These are phyloP conservation scores for Cocos nucifera DNA, from an alignment of 176 grass and related monocot genomes.

Conservation along the genomic window DNA sequence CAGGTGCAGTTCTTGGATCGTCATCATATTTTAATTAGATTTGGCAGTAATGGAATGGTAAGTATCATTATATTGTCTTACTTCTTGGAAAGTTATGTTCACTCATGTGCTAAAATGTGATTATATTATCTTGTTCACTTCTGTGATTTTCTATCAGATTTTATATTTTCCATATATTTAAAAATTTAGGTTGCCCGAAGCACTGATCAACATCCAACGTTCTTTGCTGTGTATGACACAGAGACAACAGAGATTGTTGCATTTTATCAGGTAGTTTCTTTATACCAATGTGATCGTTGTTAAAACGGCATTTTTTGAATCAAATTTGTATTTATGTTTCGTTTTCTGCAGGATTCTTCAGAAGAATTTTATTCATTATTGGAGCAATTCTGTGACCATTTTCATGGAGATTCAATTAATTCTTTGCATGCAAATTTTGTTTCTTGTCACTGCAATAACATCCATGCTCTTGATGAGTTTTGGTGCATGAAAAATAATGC, in stretches of 20 bases:
- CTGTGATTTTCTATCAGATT: neutral
- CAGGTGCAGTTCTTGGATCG: constrained; percentile 95
- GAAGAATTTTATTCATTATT: constrained; percentile 85
- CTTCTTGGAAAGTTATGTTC: too few relatives aligned
- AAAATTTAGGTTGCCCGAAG: constrained; percentile 54
- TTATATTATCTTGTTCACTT: too few relatives aligned
- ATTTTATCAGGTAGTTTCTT: constrained; percentile 63
- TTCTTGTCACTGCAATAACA: constrained; percentile 73
- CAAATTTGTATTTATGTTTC: constrained; percentile 20
- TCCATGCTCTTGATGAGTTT: constrained; percentile 81
- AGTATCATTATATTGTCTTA: constrained; percentile 2
- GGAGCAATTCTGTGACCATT: constrained; percentile 79
- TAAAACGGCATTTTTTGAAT: constrained; percentile 5
- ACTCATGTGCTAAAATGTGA: too few relatives aligned
- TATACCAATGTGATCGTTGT: constrained; percentile 5
- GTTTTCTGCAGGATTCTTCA: constrained; percentile 62
- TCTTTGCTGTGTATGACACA: constrained; percentile 99
- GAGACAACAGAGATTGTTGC: constrained; percentile 88
- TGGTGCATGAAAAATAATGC: constrained; percentile 55
- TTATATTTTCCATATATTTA: constrained; percentile 10
- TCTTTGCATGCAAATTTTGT: constrained; percentile 70
- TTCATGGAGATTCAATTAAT: constrained; percentile 67
- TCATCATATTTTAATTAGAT: constrained; percentile 91
- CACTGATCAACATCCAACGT: constrained; percentile 66
- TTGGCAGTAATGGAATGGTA: constrained; percentile 83